phyloP scores from a whole-genome alignment of 208 protist species.

The Trypanosoma caninum region DNA sequence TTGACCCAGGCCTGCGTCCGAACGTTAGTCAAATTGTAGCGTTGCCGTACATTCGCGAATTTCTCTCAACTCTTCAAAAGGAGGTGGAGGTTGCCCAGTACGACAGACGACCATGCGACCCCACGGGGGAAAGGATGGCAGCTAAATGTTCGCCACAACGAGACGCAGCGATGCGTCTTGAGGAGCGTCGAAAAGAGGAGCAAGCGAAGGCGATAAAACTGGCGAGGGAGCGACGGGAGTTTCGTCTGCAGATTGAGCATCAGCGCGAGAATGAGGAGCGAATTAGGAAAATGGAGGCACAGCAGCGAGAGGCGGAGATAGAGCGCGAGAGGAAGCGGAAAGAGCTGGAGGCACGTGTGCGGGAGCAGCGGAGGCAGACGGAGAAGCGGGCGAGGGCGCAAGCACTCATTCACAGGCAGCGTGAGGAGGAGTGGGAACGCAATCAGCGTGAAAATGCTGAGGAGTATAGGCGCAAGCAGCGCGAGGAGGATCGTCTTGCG shows the following conservation, averaged over 20 bases:
- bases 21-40: constrained; percentile 80
- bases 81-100: constrained; percentile 55
- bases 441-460: constrained; percentile 56
- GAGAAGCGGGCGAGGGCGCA: constrained; percentile 46
- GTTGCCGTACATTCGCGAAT: constrained; percentile 73
- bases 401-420: constrained; percentile 37
- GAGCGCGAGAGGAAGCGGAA: constrained; percentile 43
- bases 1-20: constrained; percentile 72
- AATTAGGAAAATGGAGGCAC: constrained; percentile 16
- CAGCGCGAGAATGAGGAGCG: constrained; percentile 28
- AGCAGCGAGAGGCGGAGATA: constrained; percentile 51
- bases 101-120: constrained; percentile 37
- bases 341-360: constrained; percentile 59
- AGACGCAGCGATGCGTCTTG: constrained; percentile 36
- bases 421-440: constrained; percentile 77
- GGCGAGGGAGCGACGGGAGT: constrained; percentile 39
- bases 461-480: constrained; percentile 23
- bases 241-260: constrained; percentile 46
- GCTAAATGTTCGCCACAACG: background rate
- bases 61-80: constrained; percentile 53
- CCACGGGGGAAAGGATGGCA: constrained; percentile 36
- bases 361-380: constrained; percentile 55
- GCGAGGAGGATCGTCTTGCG: constrained; percentile 24
- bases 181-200: constrained; percentile 49
- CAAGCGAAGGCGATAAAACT: constrained; percentile 40